Evolutionary conservation across 1,284 basidiomycete species (phyloP), one percentile per base, ranked within the genome.

Genomic region (Stygiomarasmius scandens): DNA sequence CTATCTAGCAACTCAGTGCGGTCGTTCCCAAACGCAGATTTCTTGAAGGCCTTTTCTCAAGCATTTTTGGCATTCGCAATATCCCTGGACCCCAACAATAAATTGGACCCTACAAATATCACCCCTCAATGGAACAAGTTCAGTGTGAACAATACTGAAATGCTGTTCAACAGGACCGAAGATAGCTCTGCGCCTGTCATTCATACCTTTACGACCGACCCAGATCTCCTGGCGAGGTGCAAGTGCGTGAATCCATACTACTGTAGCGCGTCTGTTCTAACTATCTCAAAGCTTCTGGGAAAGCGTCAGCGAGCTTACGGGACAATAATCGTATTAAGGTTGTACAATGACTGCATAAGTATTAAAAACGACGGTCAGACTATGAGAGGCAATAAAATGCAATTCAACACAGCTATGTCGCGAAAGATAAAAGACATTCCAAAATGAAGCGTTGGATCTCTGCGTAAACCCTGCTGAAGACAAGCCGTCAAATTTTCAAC

Each of bases 31-130:
- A 66, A 66, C 48, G 29, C 59, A 2, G 27, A 50, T 5, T 64
- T 67, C 49, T 23, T 44, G 3, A 59, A 55, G 2, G 59, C 66
- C 5, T 67, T 67, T 49, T 58, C 59, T 0, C 53, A 60, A 22
- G 56, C 58, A 2, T 66, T 66, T 57, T 10, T 63, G 3, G 55
- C 53, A 24, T 49, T 66, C 27, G 62, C 58, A 2, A 61, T 65
- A 20, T 65, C 56, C 2, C 36, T 55, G 49, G 51, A 63, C 45
- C 61, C 63, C 2, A 65, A 67, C 44, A 47, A 45, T 36, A 58
- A 58, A 41, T 22, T 58, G 1, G 55, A 46, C 22, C n/a, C 32
- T 10, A 32, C 2, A 5, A 56, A 57, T n/a, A 60, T 60, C 14
- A 59, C 58, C 12, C 61, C 61, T 12, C 34, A 16, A 14, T 62